phyloP scores from a whole-genome alignment of 306 rosid genomes.

The Medicago ruthenica region DNA sequence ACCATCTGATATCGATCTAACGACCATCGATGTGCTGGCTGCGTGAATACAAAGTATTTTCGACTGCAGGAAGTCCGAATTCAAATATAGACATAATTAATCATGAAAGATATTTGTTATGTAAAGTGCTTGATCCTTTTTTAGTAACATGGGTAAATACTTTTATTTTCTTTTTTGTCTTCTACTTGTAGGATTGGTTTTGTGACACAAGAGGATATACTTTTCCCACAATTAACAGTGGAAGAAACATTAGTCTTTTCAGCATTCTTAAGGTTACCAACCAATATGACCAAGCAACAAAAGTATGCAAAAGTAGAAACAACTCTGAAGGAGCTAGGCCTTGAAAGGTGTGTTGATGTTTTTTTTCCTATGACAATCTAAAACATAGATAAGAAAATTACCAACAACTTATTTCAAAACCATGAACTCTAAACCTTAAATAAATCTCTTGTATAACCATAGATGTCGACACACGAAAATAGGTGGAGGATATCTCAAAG shows the following conservation, averaged over 20 bases:
- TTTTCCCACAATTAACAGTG: constrained; percentile 84
- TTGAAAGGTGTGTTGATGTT: constrained; percentile 71
- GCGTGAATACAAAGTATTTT: neutral
- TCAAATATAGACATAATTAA: too few species aligned
- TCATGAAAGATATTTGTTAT: neutral
- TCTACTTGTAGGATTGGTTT: constrained; percentile 77
- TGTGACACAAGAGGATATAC: constrained; percentile 94
- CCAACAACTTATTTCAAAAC: neutral
- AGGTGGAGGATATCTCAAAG: constrained; percentile 82
- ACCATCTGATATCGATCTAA: neutral
- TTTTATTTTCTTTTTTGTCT: neutral
- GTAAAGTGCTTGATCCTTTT: constrained; percentile 16
- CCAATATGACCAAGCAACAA: constrained; percentile 68
- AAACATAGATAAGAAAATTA: neutral
- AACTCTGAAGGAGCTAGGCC: constrained; percentile 82
- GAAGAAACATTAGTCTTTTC: constrained; percentile 89
- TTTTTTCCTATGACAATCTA: neutral
- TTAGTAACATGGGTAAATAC: constrained; percentile 12
- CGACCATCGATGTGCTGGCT: neutral
- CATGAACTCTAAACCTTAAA: constrained; percentile 15
- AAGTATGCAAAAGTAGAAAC: constrained; percentile 73
- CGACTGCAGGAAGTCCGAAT: too few species aligned
- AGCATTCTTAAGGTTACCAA: constrained; percentile 81
- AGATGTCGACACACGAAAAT: constrained; percentile 95
- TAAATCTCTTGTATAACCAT: constrained; percentile 41